Evolutionary conservation across 257 asterid genomes (phyloP).

Genomic region (Paraleonurus japonicus): DNA sequence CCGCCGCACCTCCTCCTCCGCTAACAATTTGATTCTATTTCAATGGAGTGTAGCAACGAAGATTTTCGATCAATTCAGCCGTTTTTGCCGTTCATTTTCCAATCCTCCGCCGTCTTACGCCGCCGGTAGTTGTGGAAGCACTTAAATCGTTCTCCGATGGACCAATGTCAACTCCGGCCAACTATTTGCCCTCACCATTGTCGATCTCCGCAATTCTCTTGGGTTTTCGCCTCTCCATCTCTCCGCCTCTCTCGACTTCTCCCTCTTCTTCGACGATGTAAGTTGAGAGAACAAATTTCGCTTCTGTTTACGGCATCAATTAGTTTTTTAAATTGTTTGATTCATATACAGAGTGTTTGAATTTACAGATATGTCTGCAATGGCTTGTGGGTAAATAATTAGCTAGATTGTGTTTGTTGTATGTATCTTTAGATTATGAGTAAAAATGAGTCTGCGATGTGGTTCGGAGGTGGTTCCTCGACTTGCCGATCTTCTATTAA

Average conservation of each 20-base stretch:
- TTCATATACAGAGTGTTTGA: background rate
- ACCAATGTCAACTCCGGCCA: slow-evolving; percentile 68
- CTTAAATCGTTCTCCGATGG: slow-evolving; percentile 70
- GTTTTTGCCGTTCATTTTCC: slow-evolving; percentile 51
- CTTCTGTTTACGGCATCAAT: background rate
- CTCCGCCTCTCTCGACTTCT: slow-evolving; percentile 55
- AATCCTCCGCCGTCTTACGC: slow-evolving; percentile 66
- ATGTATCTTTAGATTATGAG: slow-evolving; percentile 60
- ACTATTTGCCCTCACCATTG: slow-evolving; percentile 56
- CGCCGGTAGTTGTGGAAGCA: slow-evolving; percentile 59
- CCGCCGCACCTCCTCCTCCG: too few relatives aligned
- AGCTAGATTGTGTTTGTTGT: background rate
- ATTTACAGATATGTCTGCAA: background rate
- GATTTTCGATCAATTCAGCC: slow-evolving; percentile 55
- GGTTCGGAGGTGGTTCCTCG: slow-evolving; percentile 76
- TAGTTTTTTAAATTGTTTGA: background rate
- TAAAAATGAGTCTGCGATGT: slow-evolving; percentile 49
- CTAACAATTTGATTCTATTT: background rate
- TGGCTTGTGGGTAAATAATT: background rate
- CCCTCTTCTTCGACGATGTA: slow-evolving; percentile 82
- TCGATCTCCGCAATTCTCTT: slow-evolving; percentile 61
- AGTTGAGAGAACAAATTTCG: background rate
- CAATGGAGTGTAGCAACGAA: slow-evolving; percentile 30
- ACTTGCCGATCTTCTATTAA: slow-evolving; percentile 63
- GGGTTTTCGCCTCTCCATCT: slow-evolving; percentile 34